Evolutionary conservation across 148 eudicot species (phyloP).

Genomic region (Camellia japonica): DNA sequence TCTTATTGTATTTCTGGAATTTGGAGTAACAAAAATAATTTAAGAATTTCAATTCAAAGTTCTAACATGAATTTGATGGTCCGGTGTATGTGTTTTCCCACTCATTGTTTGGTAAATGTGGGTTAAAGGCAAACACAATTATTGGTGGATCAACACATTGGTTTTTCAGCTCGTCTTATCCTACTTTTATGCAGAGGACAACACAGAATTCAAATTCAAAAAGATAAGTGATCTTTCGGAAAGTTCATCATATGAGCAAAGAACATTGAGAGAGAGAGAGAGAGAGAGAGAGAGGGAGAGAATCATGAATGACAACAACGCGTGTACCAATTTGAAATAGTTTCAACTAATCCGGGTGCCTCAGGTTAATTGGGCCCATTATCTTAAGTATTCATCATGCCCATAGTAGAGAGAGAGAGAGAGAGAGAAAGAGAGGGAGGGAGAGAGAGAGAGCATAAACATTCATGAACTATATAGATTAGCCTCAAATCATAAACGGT

Average conservation of each 20-base stretch:
- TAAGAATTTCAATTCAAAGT: neutral
- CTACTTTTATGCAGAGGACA: neutral
- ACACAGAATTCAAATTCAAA: neutral
- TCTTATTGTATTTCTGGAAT: neutral
- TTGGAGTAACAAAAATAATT: neutral
- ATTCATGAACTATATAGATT: too few species aligned
- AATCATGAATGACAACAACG: neutral
- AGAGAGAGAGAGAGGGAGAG: neutral
- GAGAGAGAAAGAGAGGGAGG: too few species aligned
- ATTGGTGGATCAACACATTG: conserved; percentile 9
- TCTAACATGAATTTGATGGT: neutral
- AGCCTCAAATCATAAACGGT: too few species aligned
- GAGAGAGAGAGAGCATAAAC: too few species aligned
- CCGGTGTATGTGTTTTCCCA: neutral
- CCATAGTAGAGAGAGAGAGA: too few species aligned
- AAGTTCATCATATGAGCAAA: neutral
- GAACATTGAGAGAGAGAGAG: neutral
- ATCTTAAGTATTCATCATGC: neutral
- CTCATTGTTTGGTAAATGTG: neutral
- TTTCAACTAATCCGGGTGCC: neutral
- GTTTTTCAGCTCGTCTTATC: conserved; percentile 10
- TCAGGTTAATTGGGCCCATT: neutral
- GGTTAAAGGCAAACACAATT: neutral
- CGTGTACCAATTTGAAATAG: neutral
- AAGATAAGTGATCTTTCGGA: neutral